Conservation (phyloP, 225 moss, liverwort and hornwort genomes). For the Anthoceros angustus region DNA sequence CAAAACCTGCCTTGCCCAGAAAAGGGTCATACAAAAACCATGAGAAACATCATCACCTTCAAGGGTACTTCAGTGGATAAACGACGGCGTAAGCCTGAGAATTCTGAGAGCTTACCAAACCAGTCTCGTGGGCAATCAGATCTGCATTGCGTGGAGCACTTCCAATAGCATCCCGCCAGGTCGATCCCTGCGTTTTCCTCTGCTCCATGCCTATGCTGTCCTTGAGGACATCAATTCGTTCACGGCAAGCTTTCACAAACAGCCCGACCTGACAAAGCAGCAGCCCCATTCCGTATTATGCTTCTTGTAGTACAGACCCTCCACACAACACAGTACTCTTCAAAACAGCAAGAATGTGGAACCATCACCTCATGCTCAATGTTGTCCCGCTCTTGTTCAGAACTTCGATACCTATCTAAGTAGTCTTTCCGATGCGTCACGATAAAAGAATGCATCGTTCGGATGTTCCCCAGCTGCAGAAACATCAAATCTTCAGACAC, state of each 20-base stretch:
- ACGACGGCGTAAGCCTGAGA: neutral
- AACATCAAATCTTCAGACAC: slow-evolving; percentile 2
- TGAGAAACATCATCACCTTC: neutral
- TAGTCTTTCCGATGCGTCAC: slow-evolving; percentile 68
- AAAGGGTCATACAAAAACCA: neutral
- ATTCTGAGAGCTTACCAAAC: slow-evolving; percentile 53
- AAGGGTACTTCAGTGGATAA: neutral
- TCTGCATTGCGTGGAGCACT: slow-evolving; percentile 52
- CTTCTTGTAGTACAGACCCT: neutral
- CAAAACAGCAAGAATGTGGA: neutral
- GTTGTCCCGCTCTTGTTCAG: slow-evolving; percentile 83
- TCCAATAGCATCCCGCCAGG: slow-evolving; percentile 51
- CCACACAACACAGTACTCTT: neutral
- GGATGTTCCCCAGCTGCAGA: slow-evolving; percentile 61
- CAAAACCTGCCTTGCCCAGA: slow-evolving; percentile 38
- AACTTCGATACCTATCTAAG: slow-evolving; percentile 70
- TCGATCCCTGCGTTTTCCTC: slow-evolving; percentile 42
- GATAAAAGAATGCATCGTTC: slow-evolving; percentile 70
- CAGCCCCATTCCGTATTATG: neutral
- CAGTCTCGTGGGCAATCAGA: slow-evolving; percentile 83
- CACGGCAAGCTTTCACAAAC: slow-evolving; percentile 84
- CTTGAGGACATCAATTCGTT: slow-evolving; percentile 78
- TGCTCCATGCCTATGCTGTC: slow-evolving; percentile 61
- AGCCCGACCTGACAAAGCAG: slow-evolving; percentile 46
- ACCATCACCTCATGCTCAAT: slow-evolving; percentile 88